A percentile compares a stretch with the other conserved stretches of the same genome.
Evolutionary conservation across 140 eudicot genomes (phyloP).

Genomic region (Oenanthe javanica): DNA sequence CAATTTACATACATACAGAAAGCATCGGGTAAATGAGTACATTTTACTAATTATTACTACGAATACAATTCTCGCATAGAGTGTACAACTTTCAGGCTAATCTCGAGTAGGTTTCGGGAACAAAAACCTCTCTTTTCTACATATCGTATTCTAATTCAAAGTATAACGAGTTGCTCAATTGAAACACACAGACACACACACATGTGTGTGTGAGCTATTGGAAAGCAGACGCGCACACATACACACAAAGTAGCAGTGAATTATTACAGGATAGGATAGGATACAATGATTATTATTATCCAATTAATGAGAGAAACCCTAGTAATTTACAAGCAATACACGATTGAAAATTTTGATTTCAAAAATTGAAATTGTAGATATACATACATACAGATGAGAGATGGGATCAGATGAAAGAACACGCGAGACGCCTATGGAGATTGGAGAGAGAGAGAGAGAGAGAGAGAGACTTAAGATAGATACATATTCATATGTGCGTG

Average conservation of each 20-base stretch:
- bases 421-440: not conserved
- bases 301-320: not conserved
- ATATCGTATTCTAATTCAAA: not conserved
- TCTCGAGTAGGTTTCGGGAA: not conserved
- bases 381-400: not conserved
- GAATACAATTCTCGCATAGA: not conserved
- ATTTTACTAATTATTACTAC: not conserved
- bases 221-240: not conserved
- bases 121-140: not conserved
- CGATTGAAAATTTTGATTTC: not conserved
- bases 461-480: too few relatives aligned
- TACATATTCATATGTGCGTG: too few relatives aligned
- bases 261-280: too few relatives aligned
- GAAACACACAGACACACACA: not conserved
- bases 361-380: not conserved
- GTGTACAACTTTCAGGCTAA: not conserved
- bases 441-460: too few relatives aligned
- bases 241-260: too few relatives aligned
- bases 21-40: too few relatives aligned
- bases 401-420: not conserved
- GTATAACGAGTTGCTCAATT: not conserved
- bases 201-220: not conserved
- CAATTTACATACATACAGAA: too few relatives aligned
- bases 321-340: not conserved
- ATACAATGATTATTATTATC: too few relatives aligned